phyloP scores from a whole-genome alignment of 1,139 yeast genomes.

The Kodamaea arcana region DNA sequence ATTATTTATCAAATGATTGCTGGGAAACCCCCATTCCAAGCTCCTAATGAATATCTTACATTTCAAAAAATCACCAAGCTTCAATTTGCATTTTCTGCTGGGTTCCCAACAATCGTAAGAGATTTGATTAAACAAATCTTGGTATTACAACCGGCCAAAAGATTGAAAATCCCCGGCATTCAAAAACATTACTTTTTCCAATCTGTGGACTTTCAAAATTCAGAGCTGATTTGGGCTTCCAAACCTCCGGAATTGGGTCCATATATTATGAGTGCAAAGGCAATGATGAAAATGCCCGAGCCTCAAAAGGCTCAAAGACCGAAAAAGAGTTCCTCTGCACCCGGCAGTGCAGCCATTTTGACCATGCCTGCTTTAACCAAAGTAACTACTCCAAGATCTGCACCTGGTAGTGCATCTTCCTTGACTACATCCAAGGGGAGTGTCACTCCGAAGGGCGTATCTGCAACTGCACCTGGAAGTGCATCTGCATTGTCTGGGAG shows the following conservation, averaged over 20 bases:
- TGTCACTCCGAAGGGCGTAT: too few species aligned
- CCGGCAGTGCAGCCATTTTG: neutral
- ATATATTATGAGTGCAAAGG: constrained; percentile 48
- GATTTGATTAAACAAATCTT: constrained; percentile 44
- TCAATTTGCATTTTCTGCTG: constrained; percentile 62
- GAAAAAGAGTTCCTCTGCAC: constrained; percentile 1
- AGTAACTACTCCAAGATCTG: neutral
- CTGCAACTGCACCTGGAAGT: neutral
- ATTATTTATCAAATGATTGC: constrained; percentile 71
- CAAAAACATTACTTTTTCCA: constrained; percentile 67
- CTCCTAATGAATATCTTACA: constrained; percentile 68
- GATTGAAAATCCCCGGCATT: constrained; percentile 36
- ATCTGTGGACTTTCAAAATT: constrained; percentile 60
- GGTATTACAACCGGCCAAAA: constrained; percentile 41
- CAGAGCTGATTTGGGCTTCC: constrained; percentile 61
- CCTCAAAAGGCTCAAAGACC: neutral
- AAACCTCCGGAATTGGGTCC: constrained; percentile 79
- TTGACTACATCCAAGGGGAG: constrained; percentile 13
- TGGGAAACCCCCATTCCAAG: constrained; percentile 79
- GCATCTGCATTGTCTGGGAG: neutral
- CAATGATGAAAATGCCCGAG: constrained; percentile 42
- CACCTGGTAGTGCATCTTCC: neutral
- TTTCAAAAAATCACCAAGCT: constrained; percentile 63
- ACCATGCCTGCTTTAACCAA: neutral
- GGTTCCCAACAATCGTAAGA: constrained; percentile 45